Base-by-base conservation (phyloP, 768 basidiomycete genomes). In the Phaeotremella fagi region DNA sequence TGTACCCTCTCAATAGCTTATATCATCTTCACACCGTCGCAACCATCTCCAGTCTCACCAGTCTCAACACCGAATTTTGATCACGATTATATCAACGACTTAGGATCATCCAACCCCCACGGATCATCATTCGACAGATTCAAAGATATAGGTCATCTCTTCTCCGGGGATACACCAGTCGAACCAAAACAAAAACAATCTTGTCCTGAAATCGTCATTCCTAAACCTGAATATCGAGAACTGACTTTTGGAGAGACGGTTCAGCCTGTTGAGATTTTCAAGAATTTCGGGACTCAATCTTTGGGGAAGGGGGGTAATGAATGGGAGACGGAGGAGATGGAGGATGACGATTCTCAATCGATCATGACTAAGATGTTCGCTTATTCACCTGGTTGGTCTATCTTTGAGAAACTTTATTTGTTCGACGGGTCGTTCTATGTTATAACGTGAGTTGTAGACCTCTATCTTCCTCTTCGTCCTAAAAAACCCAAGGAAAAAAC, bases 351-450 rank as follows among this genome's bases (percentile, higher is more conserved):
- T 37, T 46, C 57, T 15, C 26, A 48, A 31, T 51, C 50, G 1
- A 33, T 59, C 12, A 43, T 33, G 45, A 74, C 64, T 4, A 41
- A 50, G 16, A 38, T 70, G 37, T 49, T 44, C 18, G 72, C 55
- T 4, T 67, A 72, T 61, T 44, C 55, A 22, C 59, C 70, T 0
- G 72, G 72, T 0, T 74, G 72, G 72, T 72, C 70, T 7, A 44
- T 74, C 22, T 58, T 66, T 38, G 70, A 74, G 27, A 62, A 60
- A 47, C 26, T 66, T 23, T 74, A 74, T 53, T 44, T 72, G 20
- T 70, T 49, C 50, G 65, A 68, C 52, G 72, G 72, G 14, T 57
- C 53, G 14, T 51, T 74, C 38, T 74, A 68, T 35, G 61, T 72
- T 52, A 64, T 74, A 6, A 70, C 70, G 70, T 73, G 57, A 58